Evolutionary conservation across 257 asterid species (phyloP).

Genomic region (Fraxinus anomala): DNA sequence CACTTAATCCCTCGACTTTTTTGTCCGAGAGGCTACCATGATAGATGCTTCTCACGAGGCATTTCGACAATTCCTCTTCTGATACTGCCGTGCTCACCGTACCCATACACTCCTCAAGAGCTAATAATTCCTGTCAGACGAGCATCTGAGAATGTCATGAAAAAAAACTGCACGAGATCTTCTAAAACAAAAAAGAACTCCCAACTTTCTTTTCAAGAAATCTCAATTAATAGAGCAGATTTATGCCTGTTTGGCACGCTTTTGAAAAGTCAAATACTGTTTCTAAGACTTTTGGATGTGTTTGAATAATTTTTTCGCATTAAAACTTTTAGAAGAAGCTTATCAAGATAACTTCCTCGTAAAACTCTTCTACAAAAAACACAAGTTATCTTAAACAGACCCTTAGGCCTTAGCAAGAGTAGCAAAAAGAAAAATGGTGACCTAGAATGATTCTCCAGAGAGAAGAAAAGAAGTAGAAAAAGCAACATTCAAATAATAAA

Average conservation of each 20-base stretch:
- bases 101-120: slow-evolving; percentile 93
- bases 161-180: neutral
- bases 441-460: neutral
- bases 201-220: neutral
- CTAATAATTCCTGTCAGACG: slow-evolving; percentile 74
- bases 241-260: too few relatives aligned
- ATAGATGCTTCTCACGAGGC: slow-evolving; percentile 55
- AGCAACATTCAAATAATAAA: neutral
- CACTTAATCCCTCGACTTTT: slow-evolving; percentile 30
- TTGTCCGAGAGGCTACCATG: slow-evolving; percentile 33
- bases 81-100: slow-evolving; percentile 86
- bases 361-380: too few relatives aligned
- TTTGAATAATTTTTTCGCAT: too few relatives aligned
- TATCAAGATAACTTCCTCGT: too few relatives aligned
- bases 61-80: slow-evolving; percentile 69
- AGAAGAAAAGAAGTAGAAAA: neutral
- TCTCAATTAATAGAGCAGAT: neutral
- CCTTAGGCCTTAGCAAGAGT: too few relatives aligned
- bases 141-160: neutral
- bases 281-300: too few relatives aligned
- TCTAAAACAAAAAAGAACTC: neutral
- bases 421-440: neutral
- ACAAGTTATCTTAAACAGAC: too few relatives aligned
- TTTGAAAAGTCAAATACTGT: too few relatives aligned
- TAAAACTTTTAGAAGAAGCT: too few relatives aligned